Evolutionary conservation across 768 basidiomycete species (phyloP).

Genomic region (Lyophyllum semitale): DNA sequence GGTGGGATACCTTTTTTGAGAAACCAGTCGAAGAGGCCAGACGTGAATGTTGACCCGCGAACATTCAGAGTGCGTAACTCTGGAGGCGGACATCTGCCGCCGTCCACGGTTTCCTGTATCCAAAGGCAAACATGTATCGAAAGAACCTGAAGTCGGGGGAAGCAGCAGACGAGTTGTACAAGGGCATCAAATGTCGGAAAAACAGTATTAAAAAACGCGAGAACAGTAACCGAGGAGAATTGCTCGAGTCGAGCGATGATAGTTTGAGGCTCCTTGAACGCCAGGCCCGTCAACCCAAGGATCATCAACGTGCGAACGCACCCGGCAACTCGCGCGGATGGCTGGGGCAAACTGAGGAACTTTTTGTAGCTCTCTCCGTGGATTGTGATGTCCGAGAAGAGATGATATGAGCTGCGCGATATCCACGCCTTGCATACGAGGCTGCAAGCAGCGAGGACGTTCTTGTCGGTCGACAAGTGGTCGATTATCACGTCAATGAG

Average conservation of each 20-base stretch:
- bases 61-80: not conserved
- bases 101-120: not conserved
- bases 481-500: not conserved
- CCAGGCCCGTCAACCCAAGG: not conserved
- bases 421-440: not conserved
- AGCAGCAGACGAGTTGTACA: not conserved
- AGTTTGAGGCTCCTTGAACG: not conserved
- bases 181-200: not conserved
- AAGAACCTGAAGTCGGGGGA: not conserved
- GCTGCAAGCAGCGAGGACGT: not conserved
- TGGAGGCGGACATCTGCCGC: not conserved
- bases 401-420: not conserved
- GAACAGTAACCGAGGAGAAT: not conserved
- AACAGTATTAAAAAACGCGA: not conserved
- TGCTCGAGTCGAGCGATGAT: not conserved
- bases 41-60: no score
- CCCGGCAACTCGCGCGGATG: not conserved
- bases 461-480: no score
- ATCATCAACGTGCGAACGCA: not conserved
- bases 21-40: not conserved
- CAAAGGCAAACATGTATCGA: not conserved
- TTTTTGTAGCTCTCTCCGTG: not conserved
- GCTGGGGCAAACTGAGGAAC: not conserved
- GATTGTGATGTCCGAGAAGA: not conserved
- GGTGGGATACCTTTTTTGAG: not conserved